These are phyloP conservation scores for Ambrosiella beaveri DNA, from an alignment of 2,329 filamentous ascomycete genomes.

Conservation along the genomic window DNA sequence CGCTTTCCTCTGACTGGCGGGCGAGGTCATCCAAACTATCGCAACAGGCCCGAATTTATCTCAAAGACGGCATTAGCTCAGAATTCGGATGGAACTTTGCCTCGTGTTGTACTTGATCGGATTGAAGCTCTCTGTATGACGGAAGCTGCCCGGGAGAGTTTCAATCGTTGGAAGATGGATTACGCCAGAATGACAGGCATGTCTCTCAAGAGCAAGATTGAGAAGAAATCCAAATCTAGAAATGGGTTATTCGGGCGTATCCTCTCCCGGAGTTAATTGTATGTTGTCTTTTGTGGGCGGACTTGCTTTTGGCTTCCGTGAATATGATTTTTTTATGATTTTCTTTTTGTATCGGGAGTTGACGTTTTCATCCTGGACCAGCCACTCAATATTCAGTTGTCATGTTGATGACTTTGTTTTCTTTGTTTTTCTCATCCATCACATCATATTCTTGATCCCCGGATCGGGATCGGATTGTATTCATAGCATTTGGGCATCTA, in stretches of 20 bases:
- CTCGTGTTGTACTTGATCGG: slow-evolving; percentile 8
- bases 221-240: slow-evolving; percentile 2
- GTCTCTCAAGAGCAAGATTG: slow-evolving; percentile 7
- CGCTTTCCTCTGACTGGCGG: slow-evolving; percentile 4
- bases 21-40: slow-evolving; percentile 7
- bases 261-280: slow-evolving; percentile 4
- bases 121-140: slow-evolving; percentile 12
- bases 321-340: slow-evolving; percentile 33
- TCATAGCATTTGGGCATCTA: neutral
- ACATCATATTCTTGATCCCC: neutral
- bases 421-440: neutral
- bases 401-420: neutral
- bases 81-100: slow-evolving; percentile 6
- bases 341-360: neutral
- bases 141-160: slow-evolving; percentile 9
- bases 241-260: slow-evolving; percentile 9
- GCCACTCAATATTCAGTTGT: neutral
- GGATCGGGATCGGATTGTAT: neutral
- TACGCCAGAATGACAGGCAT: slow-evolving; percentile 8
- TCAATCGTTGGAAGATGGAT: slow-evolving; percentile 7
- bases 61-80: slow-evolving; percentile 7
- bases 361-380: neutral
- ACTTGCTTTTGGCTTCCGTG: slow-evolving; percentile 20
- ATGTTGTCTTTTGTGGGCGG: neutral
- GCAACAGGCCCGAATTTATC: slow-evolving; percentile 9